Evolutionary conservation across 2,329 filamentous ascomycete species (phyloP).

Genomic region (Conoideocrella luteorostrata): DNA sequence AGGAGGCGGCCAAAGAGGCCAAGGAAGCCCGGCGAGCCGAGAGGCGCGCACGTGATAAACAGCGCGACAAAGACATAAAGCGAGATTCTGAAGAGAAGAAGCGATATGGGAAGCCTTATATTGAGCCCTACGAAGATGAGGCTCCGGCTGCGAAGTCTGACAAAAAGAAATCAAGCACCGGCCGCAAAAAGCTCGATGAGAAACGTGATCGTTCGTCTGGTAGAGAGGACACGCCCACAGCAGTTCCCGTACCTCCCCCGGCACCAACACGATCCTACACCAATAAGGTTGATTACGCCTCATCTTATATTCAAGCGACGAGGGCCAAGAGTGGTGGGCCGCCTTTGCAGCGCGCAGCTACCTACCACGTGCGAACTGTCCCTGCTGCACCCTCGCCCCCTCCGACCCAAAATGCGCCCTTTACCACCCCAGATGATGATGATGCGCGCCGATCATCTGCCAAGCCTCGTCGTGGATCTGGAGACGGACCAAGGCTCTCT

Average conservation of each 20-base stretch:
- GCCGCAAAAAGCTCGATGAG: conserved; percentile 32
- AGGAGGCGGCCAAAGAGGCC: conserved; percentile 26
- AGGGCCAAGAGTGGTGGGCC: conserved; percentile 16
- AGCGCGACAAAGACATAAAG: conserved; percentile 31
- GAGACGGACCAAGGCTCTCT: conserved; percentile 16
- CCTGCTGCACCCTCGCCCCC: conserved; percentile 31
- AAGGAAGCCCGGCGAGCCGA: conserved; percentile 27
- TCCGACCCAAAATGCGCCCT: conserved; percentile 22
- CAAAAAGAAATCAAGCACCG: conserved; percentile 32
- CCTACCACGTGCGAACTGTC: conserved; percentile 16
- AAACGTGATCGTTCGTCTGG: conserved; percentile 28
- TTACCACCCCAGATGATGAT: conserved; percentile 24
- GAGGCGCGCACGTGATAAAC: conserved; percentile 29
- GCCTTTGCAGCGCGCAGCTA: conserved; percentile 15
- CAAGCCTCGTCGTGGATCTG: conserved; percentile 27
- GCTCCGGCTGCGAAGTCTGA: conserved; percentile 20
- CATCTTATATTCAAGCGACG: conserved; percentile 26
- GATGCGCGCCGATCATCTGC: conserved; percentile 26
- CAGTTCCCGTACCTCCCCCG: conserved; percentile 15
- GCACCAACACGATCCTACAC: conserved; percentile 17
- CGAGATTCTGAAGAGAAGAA: conserved; percentile 32
- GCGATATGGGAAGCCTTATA: conserved; percentile 26
- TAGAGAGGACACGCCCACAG: conserved; percentile 23
- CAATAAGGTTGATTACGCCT: conserved; percentile 17
- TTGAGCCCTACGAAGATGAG: conserved; percentile 29